Evolutionary conservation across 2,329 filamentous ascomycete species (phyloP), one percentile per base, ranked within the genome.

Genomic region (Elsinoe perseae): DNA sequence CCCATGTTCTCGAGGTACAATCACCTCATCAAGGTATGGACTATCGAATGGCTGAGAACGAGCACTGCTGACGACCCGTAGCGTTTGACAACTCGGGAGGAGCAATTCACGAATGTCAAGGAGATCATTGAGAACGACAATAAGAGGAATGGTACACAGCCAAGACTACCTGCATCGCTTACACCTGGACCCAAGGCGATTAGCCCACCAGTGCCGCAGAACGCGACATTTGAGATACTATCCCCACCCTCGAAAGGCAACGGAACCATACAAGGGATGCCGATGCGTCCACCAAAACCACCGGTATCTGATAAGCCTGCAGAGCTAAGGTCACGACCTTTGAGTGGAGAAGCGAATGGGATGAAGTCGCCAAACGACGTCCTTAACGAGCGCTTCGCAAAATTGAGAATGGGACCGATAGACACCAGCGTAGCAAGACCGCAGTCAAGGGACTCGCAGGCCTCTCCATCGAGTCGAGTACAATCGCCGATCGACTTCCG

Each of bases 141-240:
- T 57, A 68, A 75, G 59, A 75, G 76, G 54, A 84, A 78, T 34
- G 84, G 85, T 14, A 79, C 84, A 2, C 72, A 73, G 53, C 79
- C 62, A 30, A 57, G 57, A 32, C 23, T 50, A 44, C 57, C 52
- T 3, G 9, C 44, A 1, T 56, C 53, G 20, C 32, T 18, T 18
- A 48, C 12, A 20, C 54, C 28, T 20, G 42, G 25, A n/a, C 43
- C 42, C 14, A 48, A 40, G 42, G 18, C 25, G 36, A n/a, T 27
- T 3, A 42, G 44, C 23, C 46, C 56, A 1, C 32, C 46, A 9
- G 40, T 40, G 30, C 32, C 48, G 14, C 23, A 27, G n/a, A 28
- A 25, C 18, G 21, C 53, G 8, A 56, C 14, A 25, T 46, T 46
- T 28, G 56, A 55, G 9, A 36, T 20, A 20, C 14, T 30, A 32